A percentile compares a stretch with the other conserved stretches of the same genome.
These are phyloP conservation scores for Fusarium sp. DNA, from an alignment of 2,329 filamentous ascomycete species.

Conservation along the genomic window DNA sequence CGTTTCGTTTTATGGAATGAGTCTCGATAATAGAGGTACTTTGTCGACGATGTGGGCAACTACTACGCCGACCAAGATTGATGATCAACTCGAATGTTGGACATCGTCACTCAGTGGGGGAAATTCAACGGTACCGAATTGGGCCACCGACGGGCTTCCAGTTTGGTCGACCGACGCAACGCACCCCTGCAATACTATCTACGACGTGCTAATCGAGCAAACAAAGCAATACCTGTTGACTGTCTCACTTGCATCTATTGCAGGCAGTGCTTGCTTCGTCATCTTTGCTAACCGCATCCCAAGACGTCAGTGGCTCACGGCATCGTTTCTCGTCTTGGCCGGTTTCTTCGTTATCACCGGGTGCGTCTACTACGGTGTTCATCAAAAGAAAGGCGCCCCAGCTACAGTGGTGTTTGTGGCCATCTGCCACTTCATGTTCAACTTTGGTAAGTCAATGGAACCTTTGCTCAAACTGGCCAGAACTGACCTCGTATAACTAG, in stretches of 20 bases:
- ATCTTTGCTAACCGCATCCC: slow-evolving; percentile 64
- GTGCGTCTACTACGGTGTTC: slow-evolving; percentile 65
- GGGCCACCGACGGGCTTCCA: slow-evolving; percentile 59
- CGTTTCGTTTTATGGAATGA: slow-evolving; percentile 69
- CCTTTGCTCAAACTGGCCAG: not conserved
- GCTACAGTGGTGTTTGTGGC: slow-evolving; percentile 67
- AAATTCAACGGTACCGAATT: slow-evolving; percentile 61
- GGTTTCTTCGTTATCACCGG: slow-evolving; percentile 65
- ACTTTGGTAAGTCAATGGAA: slow-evolving; percentile 63
- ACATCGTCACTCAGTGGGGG: slow-evolving; percentile 61
- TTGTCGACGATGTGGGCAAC: slow-evolving; percentile 59
- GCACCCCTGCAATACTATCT: slow-evolving; percentile 66
- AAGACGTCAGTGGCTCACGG: slow-evolving; percentile 65
- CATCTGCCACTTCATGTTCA: slow-evolving; percentile 69
- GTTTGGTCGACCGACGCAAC: slow-evolving; percentile 66
- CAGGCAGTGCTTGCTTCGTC: slow-evolving; percentile 66
- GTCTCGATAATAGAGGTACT: slow-evolving; percentile 61
- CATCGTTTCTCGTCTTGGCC: slow-evolving; percentile 64
- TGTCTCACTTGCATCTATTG: slow-evolving; percentile 66
- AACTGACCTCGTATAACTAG: slow-evolving; percentile 47
- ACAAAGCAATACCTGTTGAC: slow-evolving; percentile 68
- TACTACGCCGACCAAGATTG: slow-evolving; percentile 52
- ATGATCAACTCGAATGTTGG: slow-evolving; percentile 62
- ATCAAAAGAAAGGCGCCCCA: slow-evolving; percentile 58
- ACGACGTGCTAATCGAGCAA: slow-evolving; percentile 66